phyloP scores from a whole-genome alignment of 768 basidiomycete species.

The Pholiota microspora region DNA sequence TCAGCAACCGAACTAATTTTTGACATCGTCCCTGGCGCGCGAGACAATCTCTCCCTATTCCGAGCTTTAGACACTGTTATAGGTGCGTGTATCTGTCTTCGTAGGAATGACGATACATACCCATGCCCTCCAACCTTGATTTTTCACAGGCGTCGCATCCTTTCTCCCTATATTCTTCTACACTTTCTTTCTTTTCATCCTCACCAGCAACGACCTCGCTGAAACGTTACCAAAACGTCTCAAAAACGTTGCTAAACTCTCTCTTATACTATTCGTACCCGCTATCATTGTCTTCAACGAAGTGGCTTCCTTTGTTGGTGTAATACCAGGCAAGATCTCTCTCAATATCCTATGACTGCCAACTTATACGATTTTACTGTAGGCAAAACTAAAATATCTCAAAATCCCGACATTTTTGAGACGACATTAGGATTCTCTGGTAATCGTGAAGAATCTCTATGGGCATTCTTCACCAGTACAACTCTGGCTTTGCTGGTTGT shows the following conservation, averaged over 20 bases:
- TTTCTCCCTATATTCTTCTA: constrained; percentile 67
- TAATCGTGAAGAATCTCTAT: constrained; percentile 34
- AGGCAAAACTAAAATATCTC: constrained; percentile 12
- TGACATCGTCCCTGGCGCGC: constrained; percentile 51
- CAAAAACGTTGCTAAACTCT: constrained; percentile 39
- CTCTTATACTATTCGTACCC: constrained; percentile 55
- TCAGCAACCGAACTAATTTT: constrained; percentile 60
- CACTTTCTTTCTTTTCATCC: constrained; percentile 58
- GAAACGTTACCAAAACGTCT: constrained; percentile 50
- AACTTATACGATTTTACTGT: neutral
- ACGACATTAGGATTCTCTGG: constrained; percentile 44
- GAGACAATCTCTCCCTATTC: constrained; percentile 43
- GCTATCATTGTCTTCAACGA: constrained; percentile 53
- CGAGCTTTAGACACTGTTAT: constrained; percentile 55
- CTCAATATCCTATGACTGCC: neutral
- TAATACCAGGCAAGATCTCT: constrained; percentile 48
- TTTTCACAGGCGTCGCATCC: constrained; percentile 48
- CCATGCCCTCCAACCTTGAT: too few relatives aligned
- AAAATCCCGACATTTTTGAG: too few relatives aligned
- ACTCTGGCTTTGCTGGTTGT: constrained; percentile 58
- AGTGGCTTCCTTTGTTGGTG: constrained; percentile 63
- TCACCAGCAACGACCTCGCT: constrained; percentile 51
- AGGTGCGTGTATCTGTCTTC: constrained; percentile 40
- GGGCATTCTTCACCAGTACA: constrained; percentile 57
- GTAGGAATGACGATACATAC: neutral